Evolutionary conservation across 495 filamentous ascomycete genomes (phyloP).

Genomic region (Podospora comata): DNA sequence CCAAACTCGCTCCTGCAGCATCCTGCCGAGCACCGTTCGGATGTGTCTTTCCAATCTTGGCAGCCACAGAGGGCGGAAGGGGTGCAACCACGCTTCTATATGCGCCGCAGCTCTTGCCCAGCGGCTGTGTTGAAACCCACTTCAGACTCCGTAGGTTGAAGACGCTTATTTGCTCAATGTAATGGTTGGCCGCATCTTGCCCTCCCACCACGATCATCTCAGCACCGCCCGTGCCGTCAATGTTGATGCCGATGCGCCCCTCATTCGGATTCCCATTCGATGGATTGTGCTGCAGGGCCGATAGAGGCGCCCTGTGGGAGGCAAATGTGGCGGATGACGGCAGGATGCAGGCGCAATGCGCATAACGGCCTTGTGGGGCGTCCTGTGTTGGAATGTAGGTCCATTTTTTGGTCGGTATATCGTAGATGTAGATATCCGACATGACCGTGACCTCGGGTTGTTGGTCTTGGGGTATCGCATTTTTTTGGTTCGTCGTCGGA

Average conservation of each 20-base stretch:
- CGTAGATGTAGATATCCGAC: slow-evolving; percentile 96
- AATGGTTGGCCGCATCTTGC: slow-evolving; percentile 95
- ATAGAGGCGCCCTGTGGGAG: slow-evolving; percentile 74
- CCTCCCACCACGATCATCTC: slow-evolving; percentile 98
- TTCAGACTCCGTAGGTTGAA: slow-evolving; percentile 96
- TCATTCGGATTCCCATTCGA: slow-evolving; percentile 75
- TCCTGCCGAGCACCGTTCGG: slow-evolving; percentile 32
- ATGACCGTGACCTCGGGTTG: slow-evolving; percentile 93
- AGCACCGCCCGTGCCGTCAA: slow-evolving; percentile 88
- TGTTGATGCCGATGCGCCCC: slow-evolving; percentile 76
- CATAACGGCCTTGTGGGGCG: slow-evolving; percentile 89
- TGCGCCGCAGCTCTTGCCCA: slow-evolving; percentile 89
- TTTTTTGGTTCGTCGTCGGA: slow-evolving; percentile 57
- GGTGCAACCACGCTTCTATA: slow-evolving; percentile 94
- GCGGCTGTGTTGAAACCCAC: slow-evolving; percentile 81
- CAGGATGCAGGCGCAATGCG: slow-evolving; percentile 91
- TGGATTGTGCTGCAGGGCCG: slow-evolving; percentile 85
- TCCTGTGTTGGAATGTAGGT: slow-evolving; percentile 76
- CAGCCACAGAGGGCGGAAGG: slow-evolving; percentile 59
- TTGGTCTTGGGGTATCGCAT: slow-evolving; percentile 54
- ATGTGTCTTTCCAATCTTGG: slow-evolving; percentile 63
- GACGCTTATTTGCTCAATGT: slow-evolving; percentile 96
- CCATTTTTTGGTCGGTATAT: slow-evolving; percentile 83
- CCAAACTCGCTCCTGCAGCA: slow-evolving; percentile 39
- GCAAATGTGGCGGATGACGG: slow-evolving; percentile 83